These are phyloP conservation scores for Ananas comosus DNA, from an alignment of 176 grass and related monocot genomes.

Conservation along the genomic window DNA sequence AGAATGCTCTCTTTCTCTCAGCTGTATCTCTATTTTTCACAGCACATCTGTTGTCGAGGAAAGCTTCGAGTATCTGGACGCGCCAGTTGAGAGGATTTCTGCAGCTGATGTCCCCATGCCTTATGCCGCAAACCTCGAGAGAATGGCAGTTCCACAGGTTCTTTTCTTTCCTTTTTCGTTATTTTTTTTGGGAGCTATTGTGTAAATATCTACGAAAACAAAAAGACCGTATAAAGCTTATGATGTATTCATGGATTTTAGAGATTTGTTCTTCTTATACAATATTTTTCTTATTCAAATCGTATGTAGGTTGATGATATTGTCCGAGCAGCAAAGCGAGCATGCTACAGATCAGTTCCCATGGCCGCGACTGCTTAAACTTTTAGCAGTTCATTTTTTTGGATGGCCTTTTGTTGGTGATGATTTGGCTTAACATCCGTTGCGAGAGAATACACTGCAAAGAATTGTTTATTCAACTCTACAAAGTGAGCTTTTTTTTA, in stretches of 20 bases:
- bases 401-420: no score
- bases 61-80: conserved; percentile 89
- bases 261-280: no score
- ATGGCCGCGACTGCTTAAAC: conserved; percentile 65
- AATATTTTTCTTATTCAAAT: no score
- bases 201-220: no score
- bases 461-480: neutral
- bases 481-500: no score
- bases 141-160: conserved; percentile 96
- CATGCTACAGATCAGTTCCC: conserved; percentile 67
- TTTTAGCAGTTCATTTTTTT: neutral
- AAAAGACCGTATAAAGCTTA: no score
- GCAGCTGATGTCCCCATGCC: conserved; percentile 95
- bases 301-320: conserved; percentile 72
- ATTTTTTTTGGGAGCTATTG: neutral
- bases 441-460: neutral
- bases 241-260: no score
- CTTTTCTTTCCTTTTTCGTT: neutral
- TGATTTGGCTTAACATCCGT: no score
- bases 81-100: conserved; percentile 87
- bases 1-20: neutral
- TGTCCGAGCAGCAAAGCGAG: conserved; percentile 74
- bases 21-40: neutral
- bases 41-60: conserved; percentile 92
- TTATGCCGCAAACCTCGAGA: conserved; percentile 91